Conservation (phyloP, 192 early-diverging fungal species). For the Linnemannia schmuckeri region DNA sequence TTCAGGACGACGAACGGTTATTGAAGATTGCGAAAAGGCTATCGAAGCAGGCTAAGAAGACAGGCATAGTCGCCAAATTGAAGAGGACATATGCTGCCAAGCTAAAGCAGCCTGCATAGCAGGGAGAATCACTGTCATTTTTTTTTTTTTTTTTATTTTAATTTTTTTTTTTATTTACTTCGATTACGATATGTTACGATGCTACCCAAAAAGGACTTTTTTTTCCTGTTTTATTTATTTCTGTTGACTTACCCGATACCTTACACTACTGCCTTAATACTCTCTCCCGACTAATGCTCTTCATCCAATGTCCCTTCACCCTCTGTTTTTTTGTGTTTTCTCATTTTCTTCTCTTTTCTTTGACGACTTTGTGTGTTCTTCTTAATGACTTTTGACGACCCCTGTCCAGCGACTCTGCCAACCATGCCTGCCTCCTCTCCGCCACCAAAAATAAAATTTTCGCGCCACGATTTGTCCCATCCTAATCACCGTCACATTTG, state of each 20-base stretch:
- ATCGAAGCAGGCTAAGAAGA: conserved; percentile 40
- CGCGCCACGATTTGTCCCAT: not conserved
- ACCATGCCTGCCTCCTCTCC: not conserved
- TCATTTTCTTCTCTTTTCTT: not conserved
- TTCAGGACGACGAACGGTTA: conserved; percentile 63
- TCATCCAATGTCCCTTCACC: not conserved
- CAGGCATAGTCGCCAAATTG: conserved; percentile 30
- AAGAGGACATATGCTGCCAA: conserved; percentile 25
- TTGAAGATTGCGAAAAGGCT: conserved; percentile 54
- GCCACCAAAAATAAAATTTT: not conserved
- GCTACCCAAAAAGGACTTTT: not conserved
- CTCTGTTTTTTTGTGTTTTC: not conserved
- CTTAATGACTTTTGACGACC: conserved; percentile 1
- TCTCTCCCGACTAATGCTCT: not conserved
- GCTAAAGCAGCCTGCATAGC: not conserved
- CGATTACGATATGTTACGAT: not conserved
- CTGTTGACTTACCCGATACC: no score
- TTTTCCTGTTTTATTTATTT: not conserved
- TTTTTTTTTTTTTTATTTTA: not conserved
- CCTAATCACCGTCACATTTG: not conserved
- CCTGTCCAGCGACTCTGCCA: conserved; percentile 1
- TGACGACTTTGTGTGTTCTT: not conserved
- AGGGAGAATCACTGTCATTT: not conserved
- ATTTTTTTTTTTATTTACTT: not conserved
- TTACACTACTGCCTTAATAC: not conserved